A percentile compares a stretch with the other conserved stretches of the same genome.
These are phyloP conservation scores for Xanthoconium separans DNA, from an alignment of 1,284 basidiomycete genomes.

Conservation along the genomic window DNA sequence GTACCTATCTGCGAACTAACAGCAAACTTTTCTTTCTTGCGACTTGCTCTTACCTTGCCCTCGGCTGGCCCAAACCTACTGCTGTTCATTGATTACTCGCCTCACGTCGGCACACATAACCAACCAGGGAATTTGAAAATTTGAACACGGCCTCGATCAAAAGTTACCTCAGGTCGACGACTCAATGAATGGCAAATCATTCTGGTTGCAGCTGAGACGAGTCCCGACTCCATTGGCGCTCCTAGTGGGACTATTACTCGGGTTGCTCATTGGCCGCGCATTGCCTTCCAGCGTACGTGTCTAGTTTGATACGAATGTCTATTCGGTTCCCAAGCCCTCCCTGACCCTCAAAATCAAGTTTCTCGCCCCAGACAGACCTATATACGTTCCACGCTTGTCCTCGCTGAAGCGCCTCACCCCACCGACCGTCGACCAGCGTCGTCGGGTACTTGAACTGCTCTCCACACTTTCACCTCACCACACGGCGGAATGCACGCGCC, in stretches of 20 bases:
- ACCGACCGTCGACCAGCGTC: conserved; percentile 78
- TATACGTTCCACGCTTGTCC: conserved; percentile 47
- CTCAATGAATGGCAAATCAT: conserved; percentile 28
- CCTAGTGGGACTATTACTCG: conserved; percentile 62
- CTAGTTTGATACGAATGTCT: conserved; percentile 14
- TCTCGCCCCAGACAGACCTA: conserved; percentile 43
- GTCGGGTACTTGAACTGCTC: conserved; percentile 82
- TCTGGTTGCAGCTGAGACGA: conserved; percentile 31
- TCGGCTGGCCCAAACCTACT: not conserved
- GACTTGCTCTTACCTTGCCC: not conserved
- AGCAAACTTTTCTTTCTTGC: not conserved
- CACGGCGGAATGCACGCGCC: conserved; percentile 86
- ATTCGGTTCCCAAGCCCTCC: not conserved
- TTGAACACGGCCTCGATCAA: not conserved
- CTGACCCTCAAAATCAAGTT: conserved; percentile 20
- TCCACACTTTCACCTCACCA: conserved; percentile 86
- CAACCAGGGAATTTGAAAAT: not conserved
- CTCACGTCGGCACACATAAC: not conserved
- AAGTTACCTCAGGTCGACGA: not conserved
- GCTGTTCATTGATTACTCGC: not conserved
- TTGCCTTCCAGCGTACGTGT: conserved; percentile 46
- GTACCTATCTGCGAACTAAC: not conserved
- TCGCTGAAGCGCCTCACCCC: conserved; percentile 60
- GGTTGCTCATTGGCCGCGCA: conserved; percentile 59
- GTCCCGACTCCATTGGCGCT: conserved; percentile 57